Evolutionary conservation across 441 rosid species (phyloP).

Genomic region (Gossypium trilobum): DNA sequence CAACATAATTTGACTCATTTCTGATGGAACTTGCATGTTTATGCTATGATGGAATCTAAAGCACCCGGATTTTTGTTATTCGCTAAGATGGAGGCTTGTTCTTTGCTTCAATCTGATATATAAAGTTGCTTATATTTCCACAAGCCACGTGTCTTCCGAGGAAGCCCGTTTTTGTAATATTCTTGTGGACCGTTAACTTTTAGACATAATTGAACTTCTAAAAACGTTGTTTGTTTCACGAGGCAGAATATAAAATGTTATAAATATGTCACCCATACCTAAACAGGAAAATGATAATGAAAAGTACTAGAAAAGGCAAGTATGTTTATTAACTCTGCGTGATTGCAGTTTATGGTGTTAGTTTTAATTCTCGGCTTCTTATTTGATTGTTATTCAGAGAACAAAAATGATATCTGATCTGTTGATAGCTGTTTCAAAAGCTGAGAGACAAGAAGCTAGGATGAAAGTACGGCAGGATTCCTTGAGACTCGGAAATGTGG

Average conservation of each 20-base stretch:
- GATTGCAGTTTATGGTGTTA: not conserved
- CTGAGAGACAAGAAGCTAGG: conserved; percentile 95
- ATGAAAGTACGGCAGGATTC: conserved; percentile 93
- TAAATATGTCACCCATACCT: not conserved
- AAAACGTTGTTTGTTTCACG: not conserved
- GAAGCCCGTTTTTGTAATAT: not conserved
- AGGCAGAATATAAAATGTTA: not conserved
- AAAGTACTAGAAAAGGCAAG: not conserved
- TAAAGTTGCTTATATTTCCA: not conserved
- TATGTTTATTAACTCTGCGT: not conserved
- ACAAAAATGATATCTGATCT: conserved; percentile 85
- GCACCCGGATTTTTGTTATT: not conserved
- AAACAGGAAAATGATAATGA: not conserved
- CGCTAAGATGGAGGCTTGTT: not conserved
- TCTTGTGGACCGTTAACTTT: not conserved
- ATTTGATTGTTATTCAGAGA: conserved; percentile 50
- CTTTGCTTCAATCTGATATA: not conserved
- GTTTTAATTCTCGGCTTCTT: conserved; percentile 5
- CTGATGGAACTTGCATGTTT: not conserved
- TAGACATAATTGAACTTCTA: not conserved
- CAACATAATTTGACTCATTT: not conserved
- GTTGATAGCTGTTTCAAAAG: conserved; percentile 88
- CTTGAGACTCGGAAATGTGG: conserved; percentile 91
- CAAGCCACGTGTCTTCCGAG: not conserved
- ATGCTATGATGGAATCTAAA: not conserved